Evolutionary conservation across 2,329 filamentous ascomycete species (phyloP).

Genomic region (Ophiostoma australiae): DNA sequence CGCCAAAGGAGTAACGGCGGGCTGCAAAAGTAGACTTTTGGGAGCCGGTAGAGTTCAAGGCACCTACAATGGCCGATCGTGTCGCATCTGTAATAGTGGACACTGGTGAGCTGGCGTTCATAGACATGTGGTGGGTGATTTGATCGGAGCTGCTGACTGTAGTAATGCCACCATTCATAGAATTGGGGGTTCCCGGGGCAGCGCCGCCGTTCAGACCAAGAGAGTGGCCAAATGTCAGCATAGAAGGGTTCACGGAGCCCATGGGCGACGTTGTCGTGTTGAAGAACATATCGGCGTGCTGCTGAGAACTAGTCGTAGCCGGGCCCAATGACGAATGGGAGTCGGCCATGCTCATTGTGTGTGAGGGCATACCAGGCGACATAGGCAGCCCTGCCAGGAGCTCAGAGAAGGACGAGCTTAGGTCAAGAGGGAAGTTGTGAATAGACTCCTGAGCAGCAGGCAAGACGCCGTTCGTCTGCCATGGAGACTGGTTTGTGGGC

Average conservation of each 20-base stretch:
- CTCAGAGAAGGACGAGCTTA: conserved; percentile 50
- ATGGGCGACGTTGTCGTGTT: conserved; percentile 71
- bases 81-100: conserved; percentile 62
- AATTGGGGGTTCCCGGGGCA: conserved; percentile 68
- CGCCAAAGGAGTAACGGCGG: conserved; percentile 61
- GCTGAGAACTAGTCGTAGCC: background rate
- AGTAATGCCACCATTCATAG: conserved; percentile 55
- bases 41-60: conserved; percentile 43
- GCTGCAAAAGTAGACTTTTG: conserved; percentile 53
- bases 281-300: conserved; percentile 64
- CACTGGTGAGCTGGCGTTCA: conserved; percentile 46
- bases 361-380: conserved; percentile 69
- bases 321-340: background rate
- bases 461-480: conserved; percentile 57
- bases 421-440: conserved; percentile 69
- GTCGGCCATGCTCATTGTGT: conserved; percentile 37
- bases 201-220: conserved; percentile 51
- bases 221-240: conserved; percentile 63
- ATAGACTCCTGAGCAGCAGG: conserved; percentile 60
- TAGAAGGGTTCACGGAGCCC: conserved; percentile 66
- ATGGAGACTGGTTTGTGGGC: conserved; percentile 46
- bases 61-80: conserved; percentile 56
- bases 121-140: conserved; percentile 43
- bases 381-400: conserved; percentile 61
- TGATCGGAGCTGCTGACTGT: conserved; percentile 32